Percentiles rank a stretch among this genome's conserved stretches.
Conservation (phyloP, 768 basidiomycete genomes). For the Steccherinum ochraceum region DNA sequence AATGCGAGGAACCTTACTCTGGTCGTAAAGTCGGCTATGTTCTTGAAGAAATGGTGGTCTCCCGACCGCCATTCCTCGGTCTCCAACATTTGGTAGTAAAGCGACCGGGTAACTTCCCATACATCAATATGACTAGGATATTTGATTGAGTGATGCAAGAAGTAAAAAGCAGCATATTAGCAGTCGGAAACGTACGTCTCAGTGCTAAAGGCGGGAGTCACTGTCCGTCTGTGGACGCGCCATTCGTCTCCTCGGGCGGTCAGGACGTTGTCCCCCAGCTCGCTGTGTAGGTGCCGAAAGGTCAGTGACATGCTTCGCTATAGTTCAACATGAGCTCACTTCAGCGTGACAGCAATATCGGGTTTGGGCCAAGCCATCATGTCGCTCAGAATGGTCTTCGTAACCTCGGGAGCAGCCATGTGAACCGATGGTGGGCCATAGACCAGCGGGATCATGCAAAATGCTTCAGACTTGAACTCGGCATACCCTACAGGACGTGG, state of each 20-base stretch:
- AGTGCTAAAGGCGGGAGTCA: background rate
- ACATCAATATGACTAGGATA: conserved; percentile 8
- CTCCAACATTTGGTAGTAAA: conserved; percentile 8
- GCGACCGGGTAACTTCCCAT: conserved; percentile 7
- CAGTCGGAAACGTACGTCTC: background rate
- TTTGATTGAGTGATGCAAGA: background rate
- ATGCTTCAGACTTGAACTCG: background rate
- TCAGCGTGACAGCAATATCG: background rate
- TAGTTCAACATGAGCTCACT: background rate
- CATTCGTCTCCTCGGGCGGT: background rate
- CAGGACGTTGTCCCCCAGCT: background rate
- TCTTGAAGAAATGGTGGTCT: conserved; percentile 4
- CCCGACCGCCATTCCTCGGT: conserved; percentile 9
- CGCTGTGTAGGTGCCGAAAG: background rate
- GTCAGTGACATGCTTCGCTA: too few species aligned
- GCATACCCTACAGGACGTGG: background rate
- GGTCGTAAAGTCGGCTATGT: conserved; percentile 9
- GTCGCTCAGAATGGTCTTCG: background rate
- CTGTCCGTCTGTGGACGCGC: background rate
- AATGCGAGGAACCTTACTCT: background rate
- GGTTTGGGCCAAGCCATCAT: background rate
- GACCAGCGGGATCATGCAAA: background rate
- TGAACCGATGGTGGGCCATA: background rate
- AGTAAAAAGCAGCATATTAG: background rate
- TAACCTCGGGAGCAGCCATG: background rate